Evolutionary conservation across 2,329 filamentous ascomycete species (phyloP).

Genomic region (Verticillium longisporum): DNA sequence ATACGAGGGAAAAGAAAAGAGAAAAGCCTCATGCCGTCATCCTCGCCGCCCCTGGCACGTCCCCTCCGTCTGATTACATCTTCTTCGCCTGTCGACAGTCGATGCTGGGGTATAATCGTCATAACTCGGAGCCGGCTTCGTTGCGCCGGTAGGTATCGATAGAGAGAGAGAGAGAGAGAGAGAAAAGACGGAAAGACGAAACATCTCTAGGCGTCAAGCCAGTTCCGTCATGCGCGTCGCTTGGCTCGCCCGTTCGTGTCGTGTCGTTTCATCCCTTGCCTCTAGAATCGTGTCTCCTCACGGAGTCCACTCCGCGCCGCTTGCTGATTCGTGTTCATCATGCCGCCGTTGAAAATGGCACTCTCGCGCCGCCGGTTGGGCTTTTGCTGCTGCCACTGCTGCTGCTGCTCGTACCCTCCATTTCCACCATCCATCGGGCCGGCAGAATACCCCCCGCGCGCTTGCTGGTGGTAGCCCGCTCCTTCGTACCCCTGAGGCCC

Average conservation of each 20-base stretch:
- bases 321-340: slow-evolving; percentile 42
- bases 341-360: slow-evolving; percentile 47
- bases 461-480: slow-evolving; percentile 9
- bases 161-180: not conserved
- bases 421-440: slow-evolving; percentile 20
- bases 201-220: too few relatives aligned
- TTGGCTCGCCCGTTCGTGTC: not conserved
- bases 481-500: slow-evolving; percentile 19
- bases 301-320: slow-evolving; percentile 46
- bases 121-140: not conserved
- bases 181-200: not conserved
- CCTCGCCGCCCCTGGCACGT: not conserved
- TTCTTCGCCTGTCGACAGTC: not conserved
- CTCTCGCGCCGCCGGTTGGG: slow-evolving; percentile 52
- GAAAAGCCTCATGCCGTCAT: too few relatives aligned
- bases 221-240: slow-evolving; percentile 7
- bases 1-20: not conserved
- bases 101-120: not conserved
- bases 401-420: slow-evolving; percentile 14
- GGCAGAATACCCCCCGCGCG: slow-evolving; percentile 12
- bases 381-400: slow-evolving; percentile 18
- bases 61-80: not conserved
- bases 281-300: slow-evolving; percentile 44
- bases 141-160: not conserved
- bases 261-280: not conserved